phyloP scores from a whole-genome alignment of 2,329 filamentous ascomycete species.

The Aspergillus pseudoterreus region DNA sequence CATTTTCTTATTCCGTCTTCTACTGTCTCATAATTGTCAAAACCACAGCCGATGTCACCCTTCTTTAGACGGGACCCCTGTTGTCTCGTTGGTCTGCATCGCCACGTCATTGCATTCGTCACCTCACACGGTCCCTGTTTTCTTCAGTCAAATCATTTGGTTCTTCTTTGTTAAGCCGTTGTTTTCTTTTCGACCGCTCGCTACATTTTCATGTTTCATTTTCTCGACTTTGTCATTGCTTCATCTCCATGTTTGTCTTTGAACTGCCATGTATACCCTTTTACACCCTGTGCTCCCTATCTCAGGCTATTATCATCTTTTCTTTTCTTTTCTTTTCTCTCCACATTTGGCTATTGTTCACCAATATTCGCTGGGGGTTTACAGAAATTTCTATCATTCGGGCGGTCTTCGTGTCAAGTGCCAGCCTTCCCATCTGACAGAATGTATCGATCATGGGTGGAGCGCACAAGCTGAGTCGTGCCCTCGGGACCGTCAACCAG shows the following conservation, averaged over 20 bases:
- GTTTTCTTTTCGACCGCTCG: not conserved
- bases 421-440: not conserved
- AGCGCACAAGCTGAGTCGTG: too few relatives aligned
- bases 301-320: too few relatives aligned
- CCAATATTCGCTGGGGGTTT: not conserved
- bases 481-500: not conserved
- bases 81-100: not conserved
- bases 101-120: constrained; percentile 1
- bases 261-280: constrained; percentile 19
- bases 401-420: constrained; percentile 6
- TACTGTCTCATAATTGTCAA: constrained; percentile 10
- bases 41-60: constrained; percentile 2
- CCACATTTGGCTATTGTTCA: too few relatives aligned
- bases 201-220: not conserved
- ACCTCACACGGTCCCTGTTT: not conserved
- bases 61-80: constrained; percentile 1
- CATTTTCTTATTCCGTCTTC: constrained; percentile 1
- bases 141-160: not conserved
- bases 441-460: not conserved
- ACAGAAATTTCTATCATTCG: not conserved
- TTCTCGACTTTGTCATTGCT: not conserved
- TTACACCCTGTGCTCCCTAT: not conserved
- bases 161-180: not conserved
- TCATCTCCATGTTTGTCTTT: not conserved
- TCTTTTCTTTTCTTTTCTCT: too few relatives aligned